Evolutionary conservation across 148 eudicot species (phyloP), one percentile per base, ranked within the genome.

Genomic region (Silene uniflora): DNA sequence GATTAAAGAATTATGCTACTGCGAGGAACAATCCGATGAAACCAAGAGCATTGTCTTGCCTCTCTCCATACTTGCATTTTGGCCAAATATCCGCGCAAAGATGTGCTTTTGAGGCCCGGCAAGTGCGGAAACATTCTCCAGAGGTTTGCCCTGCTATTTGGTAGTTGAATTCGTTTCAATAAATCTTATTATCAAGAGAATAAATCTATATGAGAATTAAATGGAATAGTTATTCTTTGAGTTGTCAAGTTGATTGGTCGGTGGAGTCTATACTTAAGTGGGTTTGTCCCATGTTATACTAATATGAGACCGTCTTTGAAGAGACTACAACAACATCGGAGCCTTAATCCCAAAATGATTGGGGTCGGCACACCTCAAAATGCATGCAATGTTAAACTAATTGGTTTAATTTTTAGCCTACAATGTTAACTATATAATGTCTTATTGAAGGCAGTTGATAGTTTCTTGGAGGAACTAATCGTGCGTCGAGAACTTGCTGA

Each of bases 41-140:
- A 73, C 90, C 91, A 75, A 84, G 77, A 85, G 97, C 90, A 14
- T 87, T 96, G 18, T 96, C 99, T 76, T 91, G 99, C 39, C 93
- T 96, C 69, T 96, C 99, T 68, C 98, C 99, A 6, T 92, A 92
- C 84, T 77, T 96, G 85, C 98, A 96, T 75, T 92, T 96, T 79
- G 99, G 98, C 58, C 98, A 96, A 82, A 89, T 96, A 80, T 89
- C 98, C 78, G 99, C 98, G 8, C 99, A 96, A 72, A 79, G 99
- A 59, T 96, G 98, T 87, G 97, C 98, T n/a, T 82, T 87, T 66
- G 99, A 96, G 84, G 99, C 97, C 44, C 90, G 86, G 58, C 89
- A 80, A 72, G 88, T 91, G 68, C 86, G 91, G 46, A 83, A 84
- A 78, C 79, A 79, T 71, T 81, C 72, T 76, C 89, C 98, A 75